These are phyloP conservation scores for Camellia oleifera DNA, from an alignment of 179 eudicot genomes.

Conservation along the genomic window DNA sequence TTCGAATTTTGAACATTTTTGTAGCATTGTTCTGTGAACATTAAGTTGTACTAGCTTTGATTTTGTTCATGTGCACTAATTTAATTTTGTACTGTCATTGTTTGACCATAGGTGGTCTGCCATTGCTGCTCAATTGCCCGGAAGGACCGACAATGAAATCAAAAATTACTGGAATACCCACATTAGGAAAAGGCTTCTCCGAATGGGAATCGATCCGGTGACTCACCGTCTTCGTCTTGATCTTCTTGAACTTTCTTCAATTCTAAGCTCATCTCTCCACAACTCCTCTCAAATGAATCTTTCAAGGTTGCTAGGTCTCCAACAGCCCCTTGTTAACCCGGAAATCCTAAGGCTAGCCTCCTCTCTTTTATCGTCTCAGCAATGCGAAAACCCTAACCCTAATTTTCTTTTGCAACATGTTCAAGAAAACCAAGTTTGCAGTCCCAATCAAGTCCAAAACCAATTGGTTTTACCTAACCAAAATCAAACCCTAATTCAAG, in stretches of 20 bases:
- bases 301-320: constrained; percentile 41
- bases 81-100: constrained; percentile 6
- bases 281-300: constrained; percentile 44
- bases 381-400: constrained; percentile 36
- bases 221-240: constrained; percentile 86
- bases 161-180: constrained; percentile 97
- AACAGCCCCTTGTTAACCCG: constrained; percentile 44
- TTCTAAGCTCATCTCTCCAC: constrained; percentile 48
- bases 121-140: constrained; percentile 90
- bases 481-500: constrained; percentile 19
- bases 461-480: constrained; percentile 19
- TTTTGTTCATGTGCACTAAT: background rate
- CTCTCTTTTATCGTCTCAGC: constrained; percentile 41
- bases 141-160: constrained; percentile 90
- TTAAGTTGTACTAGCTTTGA: background rate
- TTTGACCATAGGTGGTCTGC: constrained; percentile 78
- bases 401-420: constrained; percentile 32
- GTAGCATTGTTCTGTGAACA: background rate
- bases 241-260: constrained; percentile 76
- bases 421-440: constrained; percentile 30
- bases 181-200: constrained; percentile 65
- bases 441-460: constrained; percentile 21
- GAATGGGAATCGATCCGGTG: constrained; percentile 96
- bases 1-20: background rate
- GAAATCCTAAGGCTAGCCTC: constrained; percentile 51